phyloP scores from a whole-genome alignment of 495 filamentous ascomycete genomes.

The Staphylotrichum longicolle region DNA sequence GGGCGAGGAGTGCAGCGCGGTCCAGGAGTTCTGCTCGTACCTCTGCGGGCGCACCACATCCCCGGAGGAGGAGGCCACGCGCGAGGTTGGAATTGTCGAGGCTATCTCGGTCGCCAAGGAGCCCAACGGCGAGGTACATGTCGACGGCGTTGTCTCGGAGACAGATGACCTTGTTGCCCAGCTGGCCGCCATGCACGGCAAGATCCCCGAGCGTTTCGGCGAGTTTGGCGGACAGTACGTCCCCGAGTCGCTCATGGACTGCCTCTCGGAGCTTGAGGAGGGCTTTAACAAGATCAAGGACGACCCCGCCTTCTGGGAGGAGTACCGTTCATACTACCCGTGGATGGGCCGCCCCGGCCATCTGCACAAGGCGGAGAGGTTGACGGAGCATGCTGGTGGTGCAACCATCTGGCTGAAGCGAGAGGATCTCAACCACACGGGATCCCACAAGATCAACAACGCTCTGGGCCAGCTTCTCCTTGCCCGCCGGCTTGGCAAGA shows the following conservation, averaged over 20 bases:
- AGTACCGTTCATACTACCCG: constrained; percentile 93
- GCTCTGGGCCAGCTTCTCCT: constrained; percentile 86
- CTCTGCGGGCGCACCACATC: constrained; percentile 65
- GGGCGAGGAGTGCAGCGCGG: constrained; percentile 68
- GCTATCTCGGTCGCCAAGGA: constrained; percentile 55
- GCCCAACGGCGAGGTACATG: constrained; percentile 53
- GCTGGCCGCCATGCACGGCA: constrained; percentile 48
- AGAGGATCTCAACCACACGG: constrained; percentile 86
- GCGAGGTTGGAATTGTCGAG: constrained; percentile 64
- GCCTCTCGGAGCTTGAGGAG: constrained; percentile 80
- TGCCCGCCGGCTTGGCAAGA: constrained; percentile 81
- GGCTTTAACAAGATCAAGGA: constrained; percentile 86
- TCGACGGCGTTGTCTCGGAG: constrained; percentile 46
- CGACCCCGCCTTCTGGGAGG: constrained; percentile 93
- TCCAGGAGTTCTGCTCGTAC: constrained; percentile 80
- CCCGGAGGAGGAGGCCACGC: constrained; percentile 47
- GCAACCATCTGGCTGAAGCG: constrained; percentile 95
- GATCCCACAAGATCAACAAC: constrained; percentile 97
- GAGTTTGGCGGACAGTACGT: constrained; percentile 99
- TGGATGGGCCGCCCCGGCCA: constrained; percentile 96
- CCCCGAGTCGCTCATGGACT: constrained; percentile 96
- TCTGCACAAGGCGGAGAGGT: constrained; percentile 79
- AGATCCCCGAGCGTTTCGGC: constrained; percentile 81
- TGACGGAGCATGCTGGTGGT: constrained; percentile 85
- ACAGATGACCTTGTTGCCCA: constrained; percentile 46